Evolutionary conservation across 176 grass and related monocot species (phyloP), one percentile per base, ranked within the genome.

Genomic region (Aegilops longissima): DNA sequence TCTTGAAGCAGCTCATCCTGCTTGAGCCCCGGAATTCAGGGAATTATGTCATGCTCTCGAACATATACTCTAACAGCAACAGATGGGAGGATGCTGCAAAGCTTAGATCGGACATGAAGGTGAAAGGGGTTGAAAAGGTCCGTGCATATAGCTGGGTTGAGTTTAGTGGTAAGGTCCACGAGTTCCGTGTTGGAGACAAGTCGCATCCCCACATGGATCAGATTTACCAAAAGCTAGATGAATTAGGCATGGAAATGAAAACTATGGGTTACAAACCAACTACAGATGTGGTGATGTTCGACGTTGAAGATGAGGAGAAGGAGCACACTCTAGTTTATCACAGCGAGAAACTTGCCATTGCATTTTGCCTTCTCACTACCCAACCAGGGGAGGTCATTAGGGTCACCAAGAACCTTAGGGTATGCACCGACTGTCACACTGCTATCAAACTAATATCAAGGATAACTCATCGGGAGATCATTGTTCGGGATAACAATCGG

Each of bases 111-210:
- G 80, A 83, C 77, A 95, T 92, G 93, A 88, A 92, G 76, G 80
- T 25, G 9, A 86, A 88, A 1, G 76, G 85, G 54, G 77, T 95
- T 12, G 69, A 88, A 59, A 95, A 95, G 79, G 77, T 82, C 29
- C 93, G 51, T 73, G 93, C 90, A 14, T 77, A 40, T 80, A 95
- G 88, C 76, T 95, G 93, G 93, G 90, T 95, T 76, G 93, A 95
- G 29, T 61, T 85, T 64, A 70, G 78, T 44, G 93, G 90, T 47
- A 72, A 86, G 56, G 83, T 92, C 73, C 83, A 92, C 1, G 86
- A 95, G 69, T 95, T 95, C 80, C 76, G 38, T 77, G 93, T 86
- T 11, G 88, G 93, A 82, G 93, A 95, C 44, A 92, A 77, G 45
- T 88, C 85, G 2, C 90, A 95, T 86, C 76, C 86, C 33, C 75